Percentiles rank a stretch among this genome's conserved stretches.
Conservation (phyloP, 164 flowering plant species). For the Annona squamosa region DNA sequence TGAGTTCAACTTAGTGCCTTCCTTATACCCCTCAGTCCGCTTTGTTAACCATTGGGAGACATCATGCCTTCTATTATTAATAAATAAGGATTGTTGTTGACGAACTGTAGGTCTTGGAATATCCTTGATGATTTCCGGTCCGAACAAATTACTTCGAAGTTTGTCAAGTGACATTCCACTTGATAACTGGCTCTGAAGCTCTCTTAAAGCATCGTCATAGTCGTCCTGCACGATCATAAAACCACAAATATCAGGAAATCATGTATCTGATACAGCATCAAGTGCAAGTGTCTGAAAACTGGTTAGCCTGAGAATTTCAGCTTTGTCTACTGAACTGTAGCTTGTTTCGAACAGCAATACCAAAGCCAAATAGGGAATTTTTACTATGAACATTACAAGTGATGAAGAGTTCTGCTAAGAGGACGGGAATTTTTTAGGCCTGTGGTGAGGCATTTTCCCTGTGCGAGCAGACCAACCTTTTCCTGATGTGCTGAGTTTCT, state of each 20-base stretch:
- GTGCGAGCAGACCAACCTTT: constrained; percentile 19
- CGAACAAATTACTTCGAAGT: constrained; percentile 12
- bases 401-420: background rate
- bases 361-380: background rate
- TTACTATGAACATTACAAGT: background rate
- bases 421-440: background rate
- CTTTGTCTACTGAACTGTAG: background rate
- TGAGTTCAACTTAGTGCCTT: constrained; percentile 9
- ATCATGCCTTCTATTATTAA: constrained; percentile 19
- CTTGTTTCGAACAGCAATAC: background rate
- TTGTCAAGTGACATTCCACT: constrained; percentile 30
- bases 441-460: background rate
- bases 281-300: background rate
- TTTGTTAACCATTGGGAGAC: constrained; percentile 33
- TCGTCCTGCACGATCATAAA: constrained; percentile 25
- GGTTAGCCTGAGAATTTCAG: background rate
- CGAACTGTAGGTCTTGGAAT: constrained; percentile 2
- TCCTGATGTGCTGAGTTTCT: constrained; percentile 27
- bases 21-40: constrained; percentile 6
- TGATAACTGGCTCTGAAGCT: constrained; percentile 29
- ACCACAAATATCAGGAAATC: constrained; percentile 2
- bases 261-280: background rate
- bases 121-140: constrained; percentile 7
- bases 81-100: constrained; percentile 10
- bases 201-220: constrained; percentile 30